A percentile compares a stretch with the other conserved stretches of the same genome.
phyloP scores from a whole-genome alignment of 2,329 filamentous ascomycete genomes.

The Bisporella sp. region DNA sequence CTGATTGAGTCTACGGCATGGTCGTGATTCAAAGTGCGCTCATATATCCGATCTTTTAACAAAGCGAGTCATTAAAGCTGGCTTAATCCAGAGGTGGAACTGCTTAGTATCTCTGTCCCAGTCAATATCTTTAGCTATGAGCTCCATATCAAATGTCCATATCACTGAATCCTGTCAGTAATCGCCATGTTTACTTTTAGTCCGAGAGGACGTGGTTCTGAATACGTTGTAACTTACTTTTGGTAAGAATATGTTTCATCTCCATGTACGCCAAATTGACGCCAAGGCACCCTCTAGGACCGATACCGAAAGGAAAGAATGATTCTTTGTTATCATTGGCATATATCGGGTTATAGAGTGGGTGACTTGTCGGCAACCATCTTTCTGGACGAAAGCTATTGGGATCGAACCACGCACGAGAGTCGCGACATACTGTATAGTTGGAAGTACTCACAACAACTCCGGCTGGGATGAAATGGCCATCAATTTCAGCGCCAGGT shows the following conservation, averaged over 20 bases:
- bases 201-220: too few species aligned
- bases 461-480: constrained; percentile 30
- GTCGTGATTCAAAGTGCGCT: too few species aligned
- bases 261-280: constrained; percentile 19
- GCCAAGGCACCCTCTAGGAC: constrained; percentile 21
- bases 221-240: too few species aligned
- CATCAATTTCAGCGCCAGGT: constrained; percentile 20
- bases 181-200: too few species aligned
- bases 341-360: constrained; percentile 5
- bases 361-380: constrained; percentile 29
- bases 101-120: too few species aligned
- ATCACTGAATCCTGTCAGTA: too few species aligned
- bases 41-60: too few species aligned
- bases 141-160: too few species aligned
- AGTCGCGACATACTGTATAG: constrained; percentile 39
- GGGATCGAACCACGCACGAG: constrained; percentile 35
- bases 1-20: too few species aligned
- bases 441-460: constrained; percentile 36
- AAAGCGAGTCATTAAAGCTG: too few species aligned
- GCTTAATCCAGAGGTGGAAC: too few species aligned
- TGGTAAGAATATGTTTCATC: background rate
- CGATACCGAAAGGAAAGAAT: constrained; percentile 20
- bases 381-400: constrained; percentile 37
- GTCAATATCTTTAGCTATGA: too few species aligned
- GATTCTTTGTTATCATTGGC: constrained; percentile 14